Evolutionary conservation across 441 rosid species (phyloP).

Genomic region (Pelargonium citronellum): DNA sequence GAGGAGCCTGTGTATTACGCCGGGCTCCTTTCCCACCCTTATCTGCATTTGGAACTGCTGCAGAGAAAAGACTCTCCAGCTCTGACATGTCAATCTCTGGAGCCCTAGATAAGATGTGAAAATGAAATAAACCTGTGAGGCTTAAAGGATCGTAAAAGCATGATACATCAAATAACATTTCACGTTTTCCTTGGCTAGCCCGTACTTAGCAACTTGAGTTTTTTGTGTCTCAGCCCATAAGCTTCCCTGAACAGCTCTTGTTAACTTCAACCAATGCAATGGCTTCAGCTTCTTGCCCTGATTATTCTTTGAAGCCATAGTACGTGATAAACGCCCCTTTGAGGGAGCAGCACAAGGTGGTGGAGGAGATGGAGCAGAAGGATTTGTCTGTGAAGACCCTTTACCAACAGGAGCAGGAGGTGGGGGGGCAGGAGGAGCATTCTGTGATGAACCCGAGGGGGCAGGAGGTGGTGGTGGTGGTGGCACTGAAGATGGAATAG

Average conservation of each 20-base stretch:
- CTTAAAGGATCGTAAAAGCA: not conserved
- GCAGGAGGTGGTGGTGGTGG: slow-evolving; percentile 51
- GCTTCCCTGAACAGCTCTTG: slow-evolving; percentile 91
- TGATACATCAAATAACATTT: slow-evolving; percentile 4
- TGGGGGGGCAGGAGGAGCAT: slow-evolving; percentile 31
- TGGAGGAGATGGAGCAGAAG: slow-evolving; percentile 54
- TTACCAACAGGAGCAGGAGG: slow-evolving; percentile 53
- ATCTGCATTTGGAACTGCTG: slow-evolving; percentile 53
- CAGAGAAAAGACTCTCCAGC: slow-evolving; percentile 87
- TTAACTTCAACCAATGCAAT: slow-evolving; percentile 89
- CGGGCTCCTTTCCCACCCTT: slow-evolving; percentile 42
- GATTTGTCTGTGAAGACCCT: slow-evolving; percentile 23
- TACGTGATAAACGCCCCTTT: slow-evolving; percentile 54
- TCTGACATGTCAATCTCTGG: slow-evolving; percentile 87
- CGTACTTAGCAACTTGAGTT: slow-evolving; percentile 68
- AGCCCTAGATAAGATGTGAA: slow-evolving; percentile 41
- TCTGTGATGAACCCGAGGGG: slow-evolving; percentile 28
- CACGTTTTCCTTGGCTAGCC: not conserved
- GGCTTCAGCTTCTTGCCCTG: slow-evolving; percentile 76
- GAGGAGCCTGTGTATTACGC: slow-evolving; percentile 35
- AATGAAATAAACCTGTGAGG: slow-evolving; percentile 16
- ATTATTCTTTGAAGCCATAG: slow-evolving; percentile 41
- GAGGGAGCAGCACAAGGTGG: slow-evolving; percentile 47
- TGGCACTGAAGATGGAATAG: slow-evolving; percentile 26
- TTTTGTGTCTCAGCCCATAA: slow-evolving; percentile 90